Percentiles rank a stretch among this genome's conserved stretches.
These are phyloP conservation scores for Lactarius sanguifluus DNA, from an alignment of 768 basidiomycete genomes.

Conservation along the genomic window DNA sequence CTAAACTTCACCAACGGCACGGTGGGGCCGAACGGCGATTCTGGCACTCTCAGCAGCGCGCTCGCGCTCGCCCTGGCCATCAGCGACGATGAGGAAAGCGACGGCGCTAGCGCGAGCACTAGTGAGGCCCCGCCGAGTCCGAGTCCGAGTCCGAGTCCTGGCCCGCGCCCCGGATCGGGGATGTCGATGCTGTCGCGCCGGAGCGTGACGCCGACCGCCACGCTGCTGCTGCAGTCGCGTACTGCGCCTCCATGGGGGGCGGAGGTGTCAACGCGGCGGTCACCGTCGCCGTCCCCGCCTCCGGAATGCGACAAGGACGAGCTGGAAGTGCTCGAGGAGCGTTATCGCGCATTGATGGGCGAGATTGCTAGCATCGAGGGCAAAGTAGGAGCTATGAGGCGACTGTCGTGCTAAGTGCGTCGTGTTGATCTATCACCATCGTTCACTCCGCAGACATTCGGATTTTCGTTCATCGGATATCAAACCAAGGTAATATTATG, in stretches of 20 bases:
- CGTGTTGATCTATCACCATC: not conserved
- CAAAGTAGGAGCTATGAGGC: constrained; percentile 20
- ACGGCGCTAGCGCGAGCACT: constrained; percentile 49
- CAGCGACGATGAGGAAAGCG: constrained; percentile 28
- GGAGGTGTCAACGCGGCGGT: not conserved
- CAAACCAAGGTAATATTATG: not conserved
- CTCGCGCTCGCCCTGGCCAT: constrained; percentile 1
- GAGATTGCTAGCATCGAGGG: constrained; percentile 28
- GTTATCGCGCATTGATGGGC: constrained; percentile 22
- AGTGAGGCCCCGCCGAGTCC: constrained; percentile 76
- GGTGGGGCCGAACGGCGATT: constrained; percentile 1
- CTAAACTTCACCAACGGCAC: constrained; percentile 10
- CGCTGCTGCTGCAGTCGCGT: constrained; percentile 12
- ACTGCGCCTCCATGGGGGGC: not conserved
- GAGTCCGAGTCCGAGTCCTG: constrained; percentile 64
- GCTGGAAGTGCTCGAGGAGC: constrained; percentile 20
- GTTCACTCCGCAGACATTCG: not conserved
- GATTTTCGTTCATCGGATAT: not conserved
- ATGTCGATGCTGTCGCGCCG: constrained; percentile 67
- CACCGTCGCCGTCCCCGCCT: not conserved
- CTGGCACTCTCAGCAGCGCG: not conserved
- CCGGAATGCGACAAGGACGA: constrained; percentile 4
- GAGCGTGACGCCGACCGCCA: constrained; percentile 58
- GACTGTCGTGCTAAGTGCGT: not conserved
- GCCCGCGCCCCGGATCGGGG: constrained; percentile 71